Percentiles rank a stretch among this genome's conserved stretches.
Conservation (phyloP, 1,139 yeast species). For the Pichia terricola region DNA sequence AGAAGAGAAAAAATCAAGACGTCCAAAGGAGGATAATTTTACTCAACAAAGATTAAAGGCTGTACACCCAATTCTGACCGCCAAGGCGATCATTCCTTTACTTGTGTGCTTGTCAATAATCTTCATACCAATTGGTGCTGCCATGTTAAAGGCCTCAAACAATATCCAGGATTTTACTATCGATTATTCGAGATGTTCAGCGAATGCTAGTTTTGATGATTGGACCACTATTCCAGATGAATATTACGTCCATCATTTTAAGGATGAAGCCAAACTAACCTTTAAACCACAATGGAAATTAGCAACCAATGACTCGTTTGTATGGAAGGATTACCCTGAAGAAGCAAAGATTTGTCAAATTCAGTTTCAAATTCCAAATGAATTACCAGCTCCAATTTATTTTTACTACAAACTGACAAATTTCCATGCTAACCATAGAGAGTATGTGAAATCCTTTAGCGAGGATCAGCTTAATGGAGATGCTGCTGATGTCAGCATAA, state of each 20-base stretch:
- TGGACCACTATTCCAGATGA: slow-evolving; percentile 56
- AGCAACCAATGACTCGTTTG: slow-evolving; percentile 32
- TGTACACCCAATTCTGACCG: slow-evolving; percentile 76
- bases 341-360: slow-evolving; percentile 62
- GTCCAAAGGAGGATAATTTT: slow-evolving; percentile 54
- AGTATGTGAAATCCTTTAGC: slow-evolving; percentile 82
- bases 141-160: slow-evolving; percentile 74
- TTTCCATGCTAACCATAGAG: slow-evolving; percentile 88
- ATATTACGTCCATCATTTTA: slow-evolving; percentile 47
- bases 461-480: slow-evolving; percentile 85
- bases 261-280: slow-evolving; percentile 21
- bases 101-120: slow-evolving; percentile 68
- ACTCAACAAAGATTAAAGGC: slow-evolving; percentile 56
- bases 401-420: slow-evolving; percentile 73
- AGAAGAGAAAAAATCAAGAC: slow-evolving; percentile 32
- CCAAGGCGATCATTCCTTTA: slow-evolving; percentile 78
- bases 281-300: slow-evolving; percentile 60
- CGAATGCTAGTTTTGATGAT: slow-evolving; percentile 41
- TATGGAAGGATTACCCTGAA: slow-evolving; percentile 38
- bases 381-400: slow-evolving; percentile 66
- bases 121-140: slow-evolving; percentile 88
- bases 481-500: slow-evolving; percentile 41
- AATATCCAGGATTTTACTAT: slow-evolving; percentile 69
- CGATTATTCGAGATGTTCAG: slow-evolving; percentile 71
- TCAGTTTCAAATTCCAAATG: slow-evolving; percentile 70